Percentiles rank a stretch among this genome's conserved stretches.
Conservation (phyloP, 768 basidiomycete genomes). For the Pulveroboletus sp. region DNA sequence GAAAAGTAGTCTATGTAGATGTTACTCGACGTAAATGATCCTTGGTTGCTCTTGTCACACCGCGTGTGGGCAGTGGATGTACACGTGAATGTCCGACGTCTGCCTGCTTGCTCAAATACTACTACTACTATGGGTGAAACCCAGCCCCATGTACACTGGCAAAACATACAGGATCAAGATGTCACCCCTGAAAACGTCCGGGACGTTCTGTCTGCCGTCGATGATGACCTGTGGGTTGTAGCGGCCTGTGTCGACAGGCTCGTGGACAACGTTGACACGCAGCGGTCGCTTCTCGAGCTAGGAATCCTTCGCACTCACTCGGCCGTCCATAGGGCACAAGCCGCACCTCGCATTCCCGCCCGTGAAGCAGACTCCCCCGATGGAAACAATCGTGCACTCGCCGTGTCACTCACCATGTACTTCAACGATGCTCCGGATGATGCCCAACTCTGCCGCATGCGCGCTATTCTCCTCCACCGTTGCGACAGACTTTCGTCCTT, state of each 20-base stretch:
- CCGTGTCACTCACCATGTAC: slow-evolving; percentile 45
- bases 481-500: slow-evolving; percentile 72
- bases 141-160: slow-evolving; percentile 50
- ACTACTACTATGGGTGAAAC: slow-evolving; percentile 33
- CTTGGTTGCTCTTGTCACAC: not conserved
- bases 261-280: slow-evolving; percentile 50
- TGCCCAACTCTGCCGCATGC: slow-evolving; percentile 60
- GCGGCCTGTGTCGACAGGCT: slow-evolving; percentile 70
- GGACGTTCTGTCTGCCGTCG: slow-evolving; percentile 43
- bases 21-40: not conserved
- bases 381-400: slow-evolving; percentile 28
- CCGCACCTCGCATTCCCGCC: slow-evolving; percentile 28
- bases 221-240: slow-evolving; percentile 72
- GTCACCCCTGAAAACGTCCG: slow-evolving; percentile 48
- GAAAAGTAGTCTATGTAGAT: slow-evolving; percentile 29
- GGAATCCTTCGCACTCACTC: slow-evolving; percentile 57
- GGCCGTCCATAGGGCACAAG: slow-evolving; percentile 45
- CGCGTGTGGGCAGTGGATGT: not conserved
- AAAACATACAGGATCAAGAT: slow-evolving; percentile 49
- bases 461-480: slow-evolving; percentile 61
- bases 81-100: slow-evolving; percentile 3
- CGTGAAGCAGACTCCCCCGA: slow-evolving; percentile 15
- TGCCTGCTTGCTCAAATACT: not conserved
- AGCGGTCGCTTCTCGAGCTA: slow-evolving; percentile 54
- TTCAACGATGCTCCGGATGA: slow-evolving; percentile 56